Evolutionary conservation across 805 yeast species (phyloP).

Genomic region (Lipomyces yamadae): DNA sequence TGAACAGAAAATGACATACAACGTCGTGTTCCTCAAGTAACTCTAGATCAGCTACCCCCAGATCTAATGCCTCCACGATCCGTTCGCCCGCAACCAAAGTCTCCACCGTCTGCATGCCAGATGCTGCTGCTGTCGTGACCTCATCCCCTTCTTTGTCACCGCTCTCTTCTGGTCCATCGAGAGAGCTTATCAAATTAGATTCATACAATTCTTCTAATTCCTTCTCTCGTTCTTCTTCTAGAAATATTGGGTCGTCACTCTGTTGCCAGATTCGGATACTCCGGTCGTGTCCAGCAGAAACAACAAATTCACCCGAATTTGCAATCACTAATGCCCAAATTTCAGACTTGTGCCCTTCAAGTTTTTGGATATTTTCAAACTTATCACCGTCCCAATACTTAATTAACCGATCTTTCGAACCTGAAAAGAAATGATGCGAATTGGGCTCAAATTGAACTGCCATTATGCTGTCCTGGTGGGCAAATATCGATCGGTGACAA

Average conservation of each 20-base stretch:
- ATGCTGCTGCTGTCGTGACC: slow-evolving; percentile 59
- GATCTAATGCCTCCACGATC: slow-evolving; percentile 86
- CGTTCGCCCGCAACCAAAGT: slow-evolving; percentile 94
- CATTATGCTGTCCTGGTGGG: slow-evolving; percentile 96
- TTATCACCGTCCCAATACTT: slow-evolving; percentile 99
- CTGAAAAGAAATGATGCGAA: slow-evolving; percentile 87
- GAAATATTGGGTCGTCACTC: slow-evolving; percentile 91
- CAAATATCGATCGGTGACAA: slow-evolving; percentile 95
- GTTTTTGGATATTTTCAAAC: slow-evolving; percentile 88
- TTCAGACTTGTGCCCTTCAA: slow-evolving; percentile 86
- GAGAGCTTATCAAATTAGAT: slow-evolving; percentile 69
- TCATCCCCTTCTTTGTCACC: slow-evolving; percentile 49
- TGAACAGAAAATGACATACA: background rate
- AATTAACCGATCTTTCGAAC: slow-evolving; percentile 84
- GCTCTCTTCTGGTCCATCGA: slow-evolving; percentile 61
- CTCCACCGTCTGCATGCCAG: slow-evolving; percentile 79
- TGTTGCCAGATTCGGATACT: slow-evolving; percentile 92
- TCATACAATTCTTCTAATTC: slow-evolving; percentile 94
- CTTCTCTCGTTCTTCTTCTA: slow-evolving; percentile 95
- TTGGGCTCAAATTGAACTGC: slow-evolving; percentile 79
- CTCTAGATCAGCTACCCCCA: slow-evolving; percentile 74
- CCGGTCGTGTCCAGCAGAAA: slow-evolving; percentile 90
- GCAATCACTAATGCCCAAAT: slow-evolving; percentile 92
- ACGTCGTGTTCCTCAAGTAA: slow-evolving; percentile 56
- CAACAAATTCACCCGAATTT: slow-evolving; percentile 65